These are phyloP conservation scores for Aureobasidium leucospermi DNA, from an alignment of 2,329 filamentous ascomycete genomes.

Conservation along the genomic window DNA sequence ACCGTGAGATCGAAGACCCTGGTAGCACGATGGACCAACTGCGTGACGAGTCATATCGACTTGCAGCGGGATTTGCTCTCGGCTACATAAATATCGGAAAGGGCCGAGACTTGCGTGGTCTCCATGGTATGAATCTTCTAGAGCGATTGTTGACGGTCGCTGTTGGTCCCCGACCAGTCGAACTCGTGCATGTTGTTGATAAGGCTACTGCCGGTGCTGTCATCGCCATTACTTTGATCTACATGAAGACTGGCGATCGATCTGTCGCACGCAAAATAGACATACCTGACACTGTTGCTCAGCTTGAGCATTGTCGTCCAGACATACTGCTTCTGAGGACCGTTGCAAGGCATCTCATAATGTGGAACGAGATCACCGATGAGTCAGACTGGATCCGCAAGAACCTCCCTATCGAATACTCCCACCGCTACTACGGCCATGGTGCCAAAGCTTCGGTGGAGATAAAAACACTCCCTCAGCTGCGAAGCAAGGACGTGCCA, in stretches of 20 bases:
- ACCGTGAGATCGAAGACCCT: constrained; percentile 71
- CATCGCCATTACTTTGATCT: constrained; percentile 82
- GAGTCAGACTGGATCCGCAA: constrained; percentile 66
- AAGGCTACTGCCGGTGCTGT: constrained; percentile 90
- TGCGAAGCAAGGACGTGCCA: constrained; percentile 78
- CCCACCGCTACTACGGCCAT: constrained; percentile 7
- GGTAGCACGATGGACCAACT: constrained; percentile 62
- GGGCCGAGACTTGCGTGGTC: constrained; percentile 75
- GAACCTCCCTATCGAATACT: constrained; percentile 63
- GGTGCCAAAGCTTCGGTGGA: neutral
- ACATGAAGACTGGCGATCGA: constrained; percentile 91
- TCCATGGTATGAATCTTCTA: constrained; percentile 89
- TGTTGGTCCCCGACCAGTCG: constrained; percentile 81
- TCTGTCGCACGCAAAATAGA: constrained; percentile 86
- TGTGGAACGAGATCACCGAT: constrained; percentile 71
- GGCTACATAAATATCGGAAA: constrained; percentile 93
- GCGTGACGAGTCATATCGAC: constrained; percentile 89
- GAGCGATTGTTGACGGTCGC: constrained; percentile 81
- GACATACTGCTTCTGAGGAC: constrained; percentile 88
- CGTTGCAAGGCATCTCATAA: constrained; percentile 79
- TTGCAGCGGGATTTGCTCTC: constrained; percentile 87
- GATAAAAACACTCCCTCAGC: constrained; percentile 24
- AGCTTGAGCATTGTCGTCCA: constrained; percentile 92
- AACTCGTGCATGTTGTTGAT: constrained; percentile 87
- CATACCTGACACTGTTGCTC: constrained; percentile 78